Conservation (phyloP, 2,329 filamentous ascomycete species). For the Aspergillus clavatus region DNA sequence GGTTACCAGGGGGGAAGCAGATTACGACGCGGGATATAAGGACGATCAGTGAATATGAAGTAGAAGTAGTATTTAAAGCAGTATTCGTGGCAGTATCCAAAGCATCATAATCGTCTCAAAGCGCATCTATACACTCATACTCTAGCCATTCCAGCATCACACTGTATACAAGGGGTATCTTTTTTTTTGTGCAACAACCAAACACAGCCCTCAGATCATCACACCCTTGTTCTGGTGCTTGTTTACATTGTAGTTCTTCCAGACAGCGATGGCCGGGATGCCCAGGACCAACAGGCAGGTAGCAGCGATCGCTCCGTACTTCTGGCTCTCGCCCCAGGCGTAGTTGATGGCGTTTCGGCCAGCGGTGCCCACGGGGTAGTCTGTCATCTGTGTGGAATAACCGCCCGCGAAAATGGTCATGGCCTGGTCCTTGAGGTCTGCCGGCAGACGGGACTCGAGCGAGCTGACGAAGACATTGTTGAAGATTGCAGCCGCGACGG, state of each 20-base stretch:
- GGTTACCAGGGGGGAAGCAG: no score
- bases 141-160: no score
- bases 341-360: conserved; percentile 32
- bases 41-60: no score
- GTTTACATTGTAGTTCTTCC: conserved; percentile 39
- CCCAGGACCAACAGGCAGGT: conserved; percentile 30
- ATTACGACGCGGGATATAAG: no score
- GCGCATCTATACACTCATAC: no score
- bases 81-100: no score
- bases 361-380: conserved; percentile 26
- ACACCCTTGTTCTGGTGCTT: conserved; percentile 39
- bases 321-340: conserved; percentile 39
- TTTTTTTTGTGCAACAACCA: no score
- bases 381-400: conserved; percentile 21
- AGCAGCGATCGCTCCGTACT: conserved; percentile 32
- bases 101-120: no score
- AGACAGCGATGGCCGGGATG: conserved; percentile 33
- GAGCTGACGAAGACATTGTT: conserved; percentile 50
- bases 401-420: conserved; percentile 24
- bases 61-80: no score
- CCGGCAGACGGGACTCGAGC: conserved; percentile 45
- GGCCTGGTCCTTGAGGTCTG: conserved; percentile 15
- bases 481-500: conserved; percentile 48
- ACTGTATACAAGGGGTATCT: no score
- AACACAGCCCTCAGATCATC: conserved; percentile 16